These are phyloP conservation scores for Wickerhamiella musiphila DNA, from an alignment of 805 yeast genomes.

Conservation along the genomic window DNA sequence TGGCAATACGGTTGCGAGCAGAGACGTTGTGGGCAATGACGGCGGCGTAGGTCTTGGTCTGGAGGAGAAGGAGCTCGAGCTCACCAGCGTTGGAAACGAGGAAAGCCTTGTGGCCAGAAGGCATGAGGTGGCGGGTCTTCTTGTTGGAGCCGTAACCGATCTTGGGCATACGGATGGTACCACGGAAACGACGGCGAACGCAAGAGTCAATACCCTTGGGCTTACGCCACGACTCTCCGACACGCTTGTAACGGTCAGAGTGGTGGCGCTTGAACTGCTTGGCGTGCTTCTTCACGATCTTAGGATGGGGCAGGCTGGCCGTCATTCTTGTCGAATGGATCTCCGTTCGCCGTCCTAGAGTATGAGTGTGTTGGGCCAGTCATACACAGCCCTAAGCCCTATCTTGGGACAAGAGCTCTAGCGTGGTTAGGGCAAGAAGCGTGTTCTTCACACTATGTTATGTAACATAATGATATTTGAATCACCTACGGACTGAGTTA, in stretches of 20 bases:
- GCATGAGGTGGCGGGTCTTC: conserved; percentile 88
- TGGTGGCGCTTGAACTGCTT: conserved; percentile 99
- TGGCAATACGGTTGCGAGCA: conserved; percentile 93
- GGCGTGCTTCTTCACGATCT: conserved; percentile 98
- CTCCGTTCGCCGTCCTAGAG: no score
- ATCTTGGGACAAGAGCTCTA: no score
- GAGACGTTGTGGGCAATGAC: conserved; percentile 99
- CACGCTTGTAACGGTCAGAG: conserved; percentile 99
- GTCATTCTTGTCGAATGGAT: no score
- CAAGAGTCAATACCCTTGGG: conserved; percentile 99
- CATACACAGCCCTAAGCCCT: no score
- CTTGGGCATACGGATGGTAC: conserved; percentile 96
- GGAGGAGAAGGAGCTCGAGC: conserved; percentile 87
- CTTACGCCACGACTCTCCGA: conserved; percentile 98
- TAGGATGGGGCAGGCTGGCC: conserved; percentile 94
- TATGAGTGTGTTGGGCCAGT: no score
- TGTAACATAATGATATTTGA: no score
- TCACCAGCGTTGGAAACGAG: conserved; percentile 84
- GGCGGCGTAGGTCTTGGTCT: conserved; percentile 98
- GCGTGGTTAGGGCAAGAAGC: no score
- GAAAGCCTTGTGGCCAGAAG: conserved; percentile 97
- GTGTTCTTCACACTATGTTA: no score
- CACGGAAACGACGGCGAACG: conserved; percentile 98
- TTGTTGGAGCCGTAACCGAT: conserved; percentile 99
- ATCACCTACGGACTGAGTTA: no score